Evolutionary conservation across 805 yeast species (phyloP).

Genomic region (Cyberlindnera subsufficiens): DNA sequence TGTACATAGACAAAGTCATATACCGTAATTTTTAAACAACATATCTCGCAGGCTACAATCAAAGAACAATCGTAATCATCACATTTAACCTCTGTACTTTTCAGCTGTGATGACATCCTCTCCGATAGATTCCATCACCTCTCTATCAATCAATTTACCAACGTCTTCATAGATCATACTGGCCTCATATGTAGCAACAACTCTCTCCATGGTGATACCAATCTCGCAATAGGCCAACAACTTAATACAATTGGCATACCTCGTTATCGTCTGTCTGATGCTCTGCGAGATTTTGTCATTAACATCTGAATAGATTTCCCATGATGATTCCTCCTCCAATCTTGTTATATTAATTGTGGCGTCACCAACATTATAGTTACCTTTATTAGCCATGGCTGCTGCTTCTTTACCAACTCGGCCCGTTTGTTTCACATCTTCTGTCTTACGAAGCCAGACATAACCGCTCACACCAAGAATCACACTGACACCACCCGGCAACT

Average conservation of each 20-base stretch:
- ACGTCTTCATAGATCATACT: conserved; percentile 69
- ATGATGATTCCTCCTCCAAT: conserved; percentile 85
- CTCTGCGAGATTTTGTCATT: conserved; percentile 66
- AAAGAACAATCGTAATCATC: too few species aligned
- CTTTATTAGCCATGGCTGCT: conserved; percentile 22
- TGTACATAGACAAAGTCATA: conserved; percentile 2
- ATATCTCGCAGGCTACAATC: neutral
- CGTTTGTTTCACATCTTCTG: conserved; percentile 30
- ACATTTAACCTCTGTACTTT: conserved; percentile 59
- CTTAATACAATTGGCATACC: conserved; percentile 79
- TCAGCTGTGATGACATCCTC: conserved; percentile 65
- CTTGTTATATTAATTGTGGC: conserved; percentile 72
- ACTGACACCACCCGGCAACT: conserved; percentile 91
- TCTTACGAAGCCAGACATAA: conserved; percentile 83
- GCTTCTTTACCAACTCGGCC: conserved; percentile 28
- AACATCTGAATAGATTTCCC: conserved; percentile 91
- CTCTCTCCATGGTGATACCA: conserved; percentile 78
- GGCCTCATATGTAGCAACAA: conserved; percentile 81
- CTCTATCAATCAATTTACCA: conserved; percentile 68
- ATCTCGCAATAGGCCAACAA: conserved; percentile 81
- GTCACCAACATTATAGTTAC: conserved; percentile 46
- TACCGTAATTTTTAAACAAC: neutral
- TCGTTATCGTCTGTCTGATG: conserved; percentile 66
- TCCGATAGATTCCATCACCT: conserved; percentile 68
- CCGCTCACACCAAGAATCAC: conserved; percentile 93